A percentile compares a stretch with the other conserved stretches of the same genome.
phyloP scores from a whole-genome alignment of 2,329 filamentous ascomycete genomes.

The Venturiaceae sp. region DNA sequence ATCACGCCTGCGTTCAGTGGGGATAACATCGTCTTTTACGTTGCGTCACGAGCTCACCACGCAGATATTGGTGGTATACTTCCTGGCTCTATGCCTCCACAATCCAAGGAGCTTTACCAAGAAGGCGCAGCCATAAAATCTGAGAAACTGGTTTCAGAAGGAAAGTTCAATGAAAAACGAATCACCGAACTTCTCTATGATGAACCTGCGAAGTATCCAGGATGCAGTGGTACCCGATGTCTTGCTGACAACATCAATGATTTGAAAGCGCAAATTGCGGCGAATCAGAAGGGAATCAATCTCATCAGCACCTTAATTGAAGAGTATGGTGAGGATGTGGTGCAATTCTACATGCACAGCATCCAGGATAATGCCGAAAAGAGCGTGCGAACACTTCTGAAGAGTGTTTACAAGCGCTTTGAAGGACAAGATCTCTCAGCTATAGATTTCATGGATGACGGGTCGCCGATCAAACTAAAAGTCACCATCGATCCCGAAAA shows the following conservation, averaged over 20 bases:
- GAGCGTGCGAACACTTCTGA: constrained; percentile 64
- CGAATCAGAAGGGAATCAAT: constrained; percentile 77
- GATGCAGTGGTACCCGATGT: constrained; percentile 69
- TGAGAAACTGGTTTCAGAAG: constrained; percentile 63
- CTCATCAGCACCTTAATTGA: constrained; percentile 65
- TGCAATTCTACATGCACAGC: constrained; percentile 74
- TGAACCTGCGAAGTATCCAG: constrained; percentile 64
- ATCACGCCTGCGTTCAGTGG: constrained; percentile 71
- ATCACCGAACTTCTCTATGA: constrained; percentile 62
- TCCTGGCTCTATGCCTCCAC: constrained; percentile 74
- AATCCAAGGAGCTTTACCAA: constrained; percentile 51
- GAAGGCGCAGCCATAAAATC: constrained; percentile 47
- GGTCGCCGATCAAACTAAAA: constrained; percentile 64
- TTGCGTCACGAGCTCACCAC: constrained; percentile 71
- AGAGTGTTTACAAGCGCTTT: constrained; percentile 59
- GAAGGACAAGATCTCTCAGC: constrained; percentile 62
- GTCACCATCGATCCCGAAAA: constrained; percentile 65
- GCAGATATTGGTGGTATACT: constrained; percentile 79
- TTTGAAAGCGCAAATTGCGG: constrained; percentile 76
- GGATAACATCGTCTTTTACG: constrained; percentile 70
- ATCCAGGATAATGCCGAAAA: constrained; percentile 75
- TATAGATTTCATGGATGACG: constrained; percentile 80
- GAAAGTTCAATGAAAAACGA: constrained; percentile 67
- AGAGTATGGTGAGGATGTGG: constrained; percentile 68
- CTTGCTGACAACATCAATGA: constrained; percentile 79